Conservation (phyloP, 768 basidiomycete species). For the Macrolepiota dolichaula region DNA sequence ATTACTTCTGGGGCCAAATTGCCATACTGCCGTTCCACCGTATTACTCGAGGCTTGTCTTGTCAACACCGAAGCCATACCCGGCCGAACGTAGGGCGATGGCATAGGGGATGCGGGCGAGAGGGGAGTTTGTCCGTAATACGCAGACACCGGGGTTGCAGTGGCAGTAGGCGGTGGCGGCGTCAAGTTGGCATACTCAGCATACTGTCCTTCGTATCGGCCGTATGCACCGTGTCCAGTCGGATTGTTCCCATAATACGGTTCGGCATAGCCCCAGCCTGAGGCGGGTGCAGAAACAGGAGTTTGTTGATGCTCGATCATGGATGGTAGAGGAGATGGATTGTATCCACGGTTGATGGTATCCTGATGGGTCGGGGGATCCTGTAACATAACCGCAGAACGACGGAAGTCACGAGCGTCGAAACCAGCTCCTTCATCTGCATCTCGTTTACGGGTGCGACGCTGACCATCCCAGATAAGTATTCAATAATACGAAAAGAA, state of each 20-base stretch:
- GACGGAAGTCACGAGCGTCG: constrained; percentile 55
- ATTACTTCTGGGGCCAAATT: constrained; percentile 12
- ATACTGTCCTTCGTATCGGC: constrained; percentile 16
- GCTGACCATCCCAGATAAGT: constrained; percentile 24
- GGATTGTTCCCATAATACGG: constrained; percentile 14
- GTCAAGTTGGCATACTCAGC: constrained; percentile 25
- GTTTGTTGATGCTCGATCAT: constrained; percentile 53
- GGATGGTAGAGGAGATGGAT: constrained; percentile 59
- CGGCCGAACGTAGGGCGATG: constrained; percentile 15
- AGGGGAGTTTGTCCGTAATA: constrained; percentile 11
- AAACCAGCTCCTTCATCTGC: constrained; percentile 38
- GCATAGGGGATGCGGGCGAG: constrained; percentile 13
- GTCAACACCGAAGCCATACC: constrained; percentile 15
- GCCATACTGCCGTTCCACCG: constrained; percentile 15
- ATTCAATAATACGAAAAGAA: neutral
- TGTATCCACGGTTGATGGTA: constrained; percentile 36
- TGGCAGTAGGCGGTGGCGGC: constrained; percentile 28
- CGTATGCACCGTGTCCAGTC: constrained; percentile 17
- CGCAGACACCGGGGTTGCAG: constrained; percentile 22
- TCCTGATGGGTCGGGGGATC: constrained; percentile 47
- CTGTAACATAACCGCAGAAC: constrained; percentile 58
- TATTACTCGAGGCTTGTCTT: constrained; percentile 16
- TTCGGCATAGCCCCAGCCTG: constrained; percentile 26
- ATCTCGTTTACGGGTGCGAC: constrained; percentile 39
- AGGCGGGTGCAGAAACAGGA: constrained; percentile 30